phyloP scores from a whole-genome alignment of 805 yeast genomes.

The Saccharomycopsis selenospora region DNA sequence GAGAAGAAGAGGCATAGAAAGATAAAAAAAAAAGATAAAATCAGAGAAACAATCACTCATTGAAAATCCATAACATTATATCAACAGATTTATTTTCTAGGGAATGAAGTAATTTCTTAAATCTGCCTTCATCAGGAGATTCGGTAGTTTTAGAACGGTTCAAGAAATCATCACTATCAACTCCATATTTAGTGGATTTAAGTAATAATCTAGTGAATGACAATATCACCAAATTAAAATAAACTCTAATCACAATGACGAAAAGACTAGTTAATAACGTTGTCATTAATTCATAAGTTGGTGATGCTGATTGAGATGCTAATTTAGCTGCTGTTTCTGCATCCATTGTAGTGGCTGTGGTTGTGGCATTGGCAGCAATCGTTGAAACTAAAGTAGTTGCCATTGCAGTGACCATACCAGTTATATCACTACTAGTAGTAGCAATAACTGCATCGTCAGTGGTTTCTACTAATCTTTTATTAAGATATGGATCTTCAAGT shows the following conservation, averaged over 20 bases:
- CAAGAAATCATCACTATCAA: conserved; percentile 25
- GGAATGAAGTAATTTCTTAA: conserved; percentile 8
- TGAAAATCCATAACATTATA: conserved; percentile 13
- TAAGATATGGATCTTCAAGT: conserved; percentile 19
- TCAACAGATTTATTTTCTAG: conserved; percentile 11
- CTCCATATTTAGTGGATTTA: conserved; percentile 37
- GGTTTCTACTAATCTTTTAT: background rate
- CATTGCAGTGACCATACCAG: background rate
- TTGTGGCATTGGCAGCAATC: conserved; percentile 8
- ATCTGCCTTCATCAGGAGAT: background rate
- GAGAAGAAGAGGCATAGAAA: no score
- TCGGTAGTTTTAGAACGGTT: conserved; percentile 3
- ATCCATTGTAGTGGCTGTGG: conserved; percentile 4
- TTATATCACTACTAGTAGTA: background rate
- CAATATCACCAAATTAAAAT: conserved; percentile 51
- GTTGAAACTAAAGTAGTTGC: background rate
- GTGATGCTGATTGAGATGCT: conserved; percentile 57
- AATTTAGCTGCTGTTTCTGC: conserved; percentile 21
- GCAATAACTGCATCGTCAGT: background rate
- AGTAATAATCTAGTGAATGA: conserved; percentile 55
- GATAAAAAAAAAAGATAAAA: no score
- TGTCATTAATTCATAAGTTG: conserved; percentile 47
- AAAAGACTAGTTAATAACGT: conserved; percentile 45
- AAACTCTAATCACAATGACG: conserved; percentile 44
- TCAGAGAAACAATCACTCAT: conserved; percentile 11